phyloP scores from a whole-genome alignment of 352 stramenopile genomes.

The Phytophthora multivora region DNA sequence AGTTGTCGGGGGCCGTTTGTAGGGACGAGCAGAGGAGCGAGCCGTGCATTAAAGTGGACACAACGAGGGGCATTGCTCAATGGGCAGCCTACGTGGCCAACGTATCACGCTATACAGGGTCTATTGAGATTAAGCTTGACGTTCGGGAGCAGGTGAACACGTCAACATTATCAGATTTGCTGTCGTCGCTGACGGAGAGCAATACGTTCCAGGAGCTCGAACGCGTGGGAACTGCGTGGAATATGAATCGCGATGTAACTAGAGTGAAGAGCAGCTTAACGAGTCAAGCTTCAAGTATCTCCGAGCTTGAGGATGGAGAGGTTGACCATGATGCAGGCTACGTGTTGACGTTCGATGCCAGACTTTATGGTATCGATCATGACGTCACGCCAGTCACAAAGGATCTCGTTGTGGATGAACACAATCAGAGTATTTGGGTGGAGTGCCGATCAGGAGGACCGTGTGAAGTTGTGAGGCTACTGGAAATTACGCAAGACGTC shows the following conservation, averaged over 20 bases:
- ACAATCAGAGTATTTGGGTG: slow-evolving; percentile 82
- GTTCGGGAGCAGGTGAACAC: slow-evolving; percentile 55
- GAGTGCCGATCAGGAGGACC: slow-evolving; percentile 45
- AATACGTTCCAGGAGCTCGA: slow-evolving; percentile 37
- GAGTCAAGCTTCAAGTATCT: slow-evolving; percentile 6
- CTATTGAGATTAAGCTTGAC: slow-evolving; percentile 62
- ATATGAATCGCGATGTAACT: slow-evolving; percentile 22
- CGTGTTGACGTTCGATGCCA: slow-evolving; percentile 68
- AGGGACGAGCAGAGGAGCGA: slow-evolving; percentile 18
- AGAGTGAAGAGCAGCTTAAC: slow-evolving; percentile 8
- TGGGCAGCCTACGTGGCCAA: slow-evolving; percentile 78
- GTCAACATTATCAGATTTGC: slow-evolving; percentile 19
- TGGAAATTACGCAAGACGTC: slow-evolving; percentile 79
- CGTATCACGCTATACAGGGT: slow-evolving; percentile 69
- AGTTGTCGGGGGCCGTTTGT: slow-evolving; percentile 63
- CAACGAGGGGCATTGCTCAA: slow-evolving; percentile 43
- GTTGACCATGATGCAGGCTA: slow-evolving; percentile 53
- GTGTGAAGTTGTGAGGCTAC: slow-evolving; percentile 57
- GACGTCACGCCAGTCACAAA: slow-evolving; percentile 42
- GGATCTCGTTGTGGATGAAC: slow-evolving; percentile 57
- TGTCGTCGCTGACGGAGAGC: slow-evolving; percentile 9
- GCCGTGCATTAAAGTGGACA: slow-evolving; percentile 80
- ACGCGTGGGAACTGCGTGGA: slow-evolving; percentile 30
- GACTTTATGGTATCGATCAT: slow-evolving; percentile 68
- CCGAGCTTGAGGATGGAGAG: slow-evolving; percentile 18